Evolutionary conservation across 805 yeast genomes (phyloP).

Genomic region (Clavispora asparagi): DNA sequence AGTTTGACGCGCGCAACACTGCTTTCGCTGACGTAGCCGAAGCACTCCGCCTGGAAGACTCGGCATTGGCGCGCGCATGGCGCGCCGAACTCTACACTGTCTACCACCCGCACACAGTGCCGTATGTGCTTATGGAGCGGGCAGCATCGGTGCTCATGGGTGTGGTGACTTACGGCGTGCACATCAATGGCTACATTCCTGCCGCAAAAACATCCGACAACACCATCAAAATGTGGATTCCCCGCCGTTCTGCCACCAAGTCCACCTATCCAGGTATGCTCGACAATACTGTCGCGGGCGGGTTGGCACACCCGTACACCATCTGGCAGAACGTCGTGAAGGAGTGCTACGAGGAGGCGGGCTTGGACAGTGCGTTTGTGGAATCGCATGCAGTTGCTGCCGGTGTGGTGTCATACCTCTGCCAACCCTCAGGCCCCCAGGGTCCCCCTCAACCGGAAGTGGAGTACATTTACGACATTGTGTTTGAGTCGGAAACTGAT

Average conservation of each 20-base stretch:
- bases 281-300: slow-evolving; percentile 95
- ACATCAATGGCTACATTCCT: slow-evolving; percentile 72
- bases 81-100: slow-evolving; percentile 77
- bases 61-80: slow-evolving; percentile 59
- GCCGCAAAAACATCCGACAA: slow-evolving; percentile 34
- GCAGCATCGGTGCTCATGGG: slow-evolving; percentile 80
- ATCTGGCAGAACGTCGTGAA: slow-evolving; percentile 72
- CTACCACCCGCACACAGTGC: slow-evolving; percentile 47
- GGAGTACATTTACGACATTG: slow-evolving; percentile 73
- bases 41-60: slow-evolving; percentile 30
- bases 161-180: slow-evolving; percentile 85
- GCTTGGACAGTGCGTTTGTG: slow-evolving; percentile 53
- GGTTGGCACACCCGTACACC: slow-evolving; percentile 78
- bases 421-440: slow-evolving; percentile 25
- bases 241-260: slow-evolving; percentile 70
- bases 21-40: slow-evolving; percentile 41
- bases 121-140: slow-evolving; percentile 73
- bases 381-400: slow-evolving; percentile 37
- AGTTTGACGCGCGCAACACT: slow-evolving; percentile 36
- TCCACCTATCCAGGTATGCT: slow-evolving; percentile 87
- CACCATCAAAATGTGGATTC: slow-evolving; percentile 68
- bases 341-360: slow-evolving; percentile 91
- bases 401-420: slow-evolving; percentile 70
- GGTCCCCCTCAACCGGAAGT: slow-evolving; percentile 86
- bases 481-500: slow-evolving; percentile 39